Evolutionary conservation across 441 rosid species (phyloP), one percentile per base, ranked within the genome.

Genomic region (Sinapis alba): DNA sequence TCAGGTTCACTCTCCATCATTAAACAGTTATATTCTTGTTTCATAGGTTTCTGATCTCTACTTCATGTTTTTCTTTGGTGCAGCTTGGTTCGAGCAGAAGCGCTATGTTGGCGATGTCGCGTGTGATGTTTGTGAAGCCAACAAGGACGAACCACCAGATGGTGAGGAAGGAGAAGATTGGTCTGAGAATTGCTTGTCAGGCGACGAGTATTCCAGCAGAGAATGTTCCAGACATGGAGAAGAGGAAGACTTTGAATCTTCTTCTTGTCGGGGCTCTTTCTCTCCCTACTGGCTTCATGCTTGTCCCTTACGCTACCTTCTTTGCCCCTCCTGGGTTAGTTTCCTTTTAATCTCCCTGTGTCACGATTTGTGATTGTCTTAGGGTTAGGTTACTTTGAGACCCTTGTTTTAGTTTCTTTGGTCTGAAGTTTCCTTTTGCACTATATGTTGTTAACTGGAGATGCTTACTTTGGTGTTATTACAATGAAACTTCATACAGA

Each of bases 191-290:
- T 41, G 77, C 72, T 32, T 92, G 97, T 77, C 97, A 88, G 86
- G 97, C 97, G 2, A 76, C 97, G 19, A 87, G 91, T 70, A 75
- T 87, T 50, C 85, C 97, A 1, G 98, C 97, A 12, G 97, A 81
- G 4, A 84, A 85, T 62, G 97, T 94, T 20, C 97, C 97, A 18
- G 97, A 94, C 66, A 94, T 94, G 98, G 90, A 80, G 24, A 94
- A 90, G 86, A 91, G 97, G 78, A 11, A 90, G 77, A 89, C 86
- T 63, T 66, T 94, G 98, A 91, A 91, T 79, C 87, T 91, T 51
- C 88, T 94, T 69, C 92, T 94, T 58, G 51, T 94, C 62, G 98
- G 96, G 27, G 83, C 97, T 79, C 0, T 94, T 83, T 86, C 97
- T 23, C 94, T 91, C 12, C 97, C 98, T 23, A 75, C 87, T 63